phyloP scores from a whole-genome alignment of 2,329 filamentous ascomycete genomes.

The Dothideomycetes sp. region DNA sequence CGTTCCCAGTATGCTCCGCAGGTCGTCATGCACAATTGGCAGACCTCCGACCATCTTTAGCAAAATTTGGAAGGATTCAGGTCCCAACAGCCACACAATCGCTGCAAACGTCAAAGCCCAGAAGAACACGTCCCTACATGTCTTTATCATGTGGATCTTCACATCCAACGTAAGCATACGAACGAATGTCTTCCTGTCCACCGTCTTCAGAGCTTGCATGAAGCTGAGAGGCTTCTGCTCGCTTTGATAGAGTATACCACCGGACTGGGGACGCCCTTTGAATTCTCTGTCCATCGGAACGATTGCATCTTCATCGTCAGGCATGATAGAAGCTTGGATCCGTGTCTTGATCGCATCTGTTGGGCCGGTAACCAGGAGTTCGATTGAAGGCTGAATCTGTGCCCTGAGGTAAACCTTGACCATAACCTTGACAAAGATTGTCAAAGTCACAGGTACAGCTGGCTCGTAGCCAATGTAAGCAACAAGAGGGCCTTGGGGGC shows the following conservation, averaged over 20 bases:
- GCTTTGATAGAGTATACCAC: not conserved
- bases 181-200: constrained; percentile 2
- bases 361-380: not conserved
- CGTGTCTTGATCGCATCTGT: constrained; percentile 1
- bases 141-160: not conserved
- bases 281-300: constrained; percentile 14
- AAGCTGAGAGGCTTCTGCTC: constrained; percentile 1
- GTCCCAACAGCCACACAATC: not conserved
- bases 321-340: constrained; percentile 12
- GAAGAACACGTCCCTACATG: not conserved
- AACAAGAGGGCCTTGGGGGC: no score
- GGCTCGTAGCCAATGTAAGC: no score
- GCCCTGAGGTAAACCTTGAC: not conserved
- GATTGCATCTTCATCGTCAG: constrained; percentile 13
- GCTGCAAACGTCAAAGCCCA: constrained; percentile 2
- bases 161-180: constrained; percentile 1
- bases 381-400: constrained; percentile 5
- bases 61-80: constrained; percentile 1
- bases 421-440: no score
- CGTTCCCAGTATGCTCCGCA: not conserved
- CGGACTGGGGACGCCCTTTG: not conserved
- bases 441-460: no score
- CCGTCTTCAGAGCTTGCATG: not conserved
- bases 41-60: not conserved
- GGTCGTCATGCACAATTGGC: not conserved